Base-by-base conservation (phyloP, 2,329 filamentous ascomycete genomes). In the Fusarium transvaalense region DNA sequence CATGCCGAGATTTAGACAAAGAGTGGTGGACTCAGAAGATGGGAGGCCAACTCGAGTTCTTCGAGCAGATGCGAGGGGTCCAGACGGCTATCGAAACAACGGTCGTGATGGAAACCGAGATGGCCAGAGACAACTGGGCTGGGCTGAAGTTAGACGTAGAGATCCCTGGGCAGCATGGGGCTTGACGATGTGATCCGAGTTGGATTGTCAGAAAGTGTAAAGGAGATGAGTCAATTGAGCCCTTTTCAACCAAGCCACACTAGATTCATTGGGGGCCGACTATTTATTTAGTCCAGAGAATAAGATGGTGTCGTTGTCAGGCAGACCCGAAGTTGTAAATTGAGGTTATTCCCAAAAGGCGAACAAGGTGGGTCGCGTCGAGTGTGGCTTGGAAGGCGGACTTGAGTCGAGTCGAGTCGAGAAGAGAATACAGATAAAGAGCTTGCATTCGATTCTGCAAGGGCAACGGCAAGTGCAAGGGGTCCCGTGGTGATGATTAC, bases 401-500 rank as follows among this genome's bases (percentile, higher is more conserved):
- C n/a, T 35, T 64, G 37, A 32, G 31, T 48, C 34, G 25, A 65
- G 54, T 62, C 58, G 35, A 32, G 31, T 48, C 34, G 25, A 65
- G 54, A 62, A 54, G 35, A 67, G 31, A 35, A 27, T 25, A 19
- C 14, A 50, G 57, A 55, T 46, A 62, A 62, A 62, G 57, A 46
- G 59, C 59, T 46, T 62, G 57, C 59, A 62, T 37, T 41, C 15
- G 9, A 31, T 46, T 56, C 59, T 62, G 59, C 47, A 62, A 62
- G 59, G 57, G 59, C 47, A 25, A 41, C 37, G 10, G 15, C n/a
- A 55, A 61, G 57, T 64, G 66, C 58, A 69, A 69, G 66, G 66
- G 67, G 67, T 70, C 67, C 63, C 63, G 66, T 70, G 67, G 62
- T 51, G 63, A 61, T 29, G 58, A 56, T 70, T 55, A 47, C 66